phyloP scores from a whole-genome alignment of 345 rosid genomes.

The Eucalyptus victrix region DNA sequence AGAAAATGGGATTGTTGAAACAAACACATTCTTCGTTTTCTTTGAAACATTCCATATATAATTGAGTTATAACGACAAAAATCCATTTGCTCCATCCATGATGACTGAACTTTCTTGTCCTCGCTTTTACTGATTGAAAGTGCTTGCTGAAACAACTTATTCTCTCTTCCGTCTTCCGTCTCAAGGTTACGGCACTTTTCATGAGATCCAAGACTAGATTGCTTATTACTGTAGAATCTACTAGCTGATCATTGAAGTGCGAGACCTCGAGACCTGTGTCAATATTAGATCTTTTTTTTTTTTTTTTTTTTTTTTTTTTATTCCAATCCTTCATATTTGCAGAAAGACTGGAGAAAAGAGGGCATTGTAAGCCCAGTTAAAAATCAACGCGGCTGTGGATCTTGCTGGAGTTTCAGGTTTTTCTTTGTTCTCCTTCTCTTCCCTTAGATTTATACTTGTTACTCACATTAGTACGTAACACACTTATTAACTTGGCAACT shows the following conservation, averaged over 20 bases:
- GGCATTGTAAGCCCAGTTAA: conserved; percentile 91
- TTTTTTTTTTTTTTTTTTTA: not conserved
- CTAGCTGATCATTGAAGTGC: not conserved
- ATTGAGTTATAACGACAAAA: not conserved
- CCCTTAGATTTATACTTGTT: not conserved
- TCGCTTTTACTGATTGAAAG: not conserved
- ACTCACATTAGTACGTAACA: not conserved
- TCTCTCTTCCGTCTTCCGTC: not conserved
- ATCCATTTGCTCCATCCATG: not conserved
- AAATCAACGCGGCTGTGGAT: conserved; percentile 81
- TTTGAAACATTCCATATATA: not conserved
- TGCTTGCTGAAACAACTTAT: not conserved
- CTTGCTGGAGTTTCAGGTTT: conserved; percentile 99
- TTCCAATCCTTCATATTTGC: not conserved
- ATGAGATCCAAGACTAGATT: not conserved
- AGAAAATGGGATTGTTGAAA: rapidly evolving
- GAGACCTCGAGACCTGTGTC: not conserved
- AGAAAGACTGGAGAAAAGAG: conserved; percentile 91
- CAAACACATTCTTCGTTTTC: not conserved
- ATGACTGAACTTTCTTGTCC: not conserved
- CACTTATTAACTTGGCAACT: not conserved
- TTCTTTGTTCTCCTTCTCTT: not conserved
- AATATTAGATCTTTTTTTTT: not conserved
- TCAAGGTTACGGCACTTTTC: not conserved
- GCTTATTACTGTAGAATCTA: not conserved